Evolutionary conservation across 2,329 filamentous ascomycete genomes (phyloP), one percentile per base, ranked within the genome.

Genomic region (Fusarium musae): DNA sequence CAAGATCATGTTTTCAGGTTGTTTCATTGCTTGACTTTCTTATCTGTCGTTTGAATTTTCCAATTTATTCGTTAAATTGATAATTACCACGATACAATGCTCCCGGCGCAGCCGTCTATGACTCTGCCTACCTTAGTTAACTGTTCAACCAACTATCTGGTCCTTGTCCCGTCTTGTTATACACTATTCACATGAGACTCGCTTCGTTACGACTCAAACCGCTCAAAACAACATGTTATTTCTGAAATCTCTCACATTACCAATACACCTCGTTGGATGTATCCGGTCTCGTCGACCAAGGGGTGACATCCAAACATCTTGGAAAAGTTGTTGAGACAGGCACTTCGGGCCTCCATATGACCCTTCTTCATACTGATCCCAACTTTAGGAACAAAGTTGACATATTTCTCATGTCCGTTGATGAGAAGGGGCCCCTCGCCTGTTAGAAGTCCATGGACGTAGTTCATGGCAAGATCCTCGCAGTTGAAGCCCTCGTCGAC

Each of bases 391-490:
- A 78, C 72, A 43, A 77, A 73, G 67, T 81, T 82, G 72, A 78
- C 75, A 44, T 79, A 82, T n/a, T 67, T 74, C 9, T 80, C 72
- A 36, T 76, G 76, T 32, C 82, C 82, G 21, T 70, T 78, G 46
- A 83, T 80, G 2, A 82, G 77, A 21, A 84, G 71, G 0, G 82
- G 82, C 0, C 81, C 81, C 17, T 77, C 71, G 21, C 81, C 77
- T 0, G 82, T 83, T 42, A 84, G 65, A 23, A 79, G 69, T 4
- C 80, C 79, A 11, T 78, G 75, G 34, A 83, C 72, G 42, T 79
- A 83, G 73, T 84, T 84, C 58, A 84, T 65, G 26, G 80, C 83
- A 66, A 84, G 79, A 57, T 84, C 82, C 67, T 84, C 83, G 77
- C 83, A 84, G 73, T 84, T 84, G 76, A 82, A 80, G 47, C 79